Evolutionary conservation across 331 rosid genomes (phyloP).

Genomic region (Phaseolus coccineus): DNA sequence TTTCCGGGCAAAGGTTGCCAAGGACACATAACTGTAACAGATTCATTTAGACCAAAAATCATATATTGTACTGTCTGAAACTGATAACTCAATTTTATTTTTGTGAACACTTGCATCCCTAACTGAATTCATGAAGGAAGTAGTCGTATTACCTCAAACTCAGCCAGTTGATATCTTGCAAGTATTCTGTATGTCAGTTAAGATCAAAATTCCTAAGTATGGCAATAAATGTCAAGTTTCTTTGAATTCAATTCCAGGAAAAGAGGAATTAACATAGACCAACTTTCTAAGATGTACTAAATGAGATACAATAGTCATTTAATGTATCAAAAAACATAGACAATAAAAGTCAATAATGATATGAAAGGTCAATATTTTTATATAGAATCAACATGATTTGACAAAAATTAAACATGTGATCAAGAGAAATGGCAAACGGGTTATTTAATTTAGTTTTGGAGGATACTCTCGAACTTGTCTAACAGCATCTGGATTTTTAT

Average conservation of each 20-base stretch:
- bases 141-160: slow-evolving; percentile 77
- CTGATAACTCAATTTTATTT: not conserved
- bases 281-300: slow-evolving; percentile 22
- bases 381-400: slow-evolving; percentile 12
- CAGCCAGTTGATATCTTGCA: slow-evolving; percentile 87
- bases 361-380: not conserved
- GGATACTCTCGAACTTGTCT: slow-evolving; percentile 99
- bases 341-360: not conserved
- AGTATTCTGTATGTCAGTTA: slow-evolving; percentile 79
- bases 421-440: slow-evolving; percentile 3
- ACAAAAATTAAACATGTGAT: not conserved
- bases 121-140: slow-evolving; percentile 13
- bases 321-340: slow-evolving; percentile 13
- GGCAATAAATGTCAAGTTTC: slow-evolving; percentile 23
- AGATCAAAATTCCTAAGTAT: slow-evolving; percentile 51
- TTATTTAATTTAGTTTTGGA: slow-evolving; percentile 38
- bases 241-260: not conserved
- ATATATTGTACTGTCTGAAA: not conserved
- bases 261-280: slow-evolving; percentile 15
- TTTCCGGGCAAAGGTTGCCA: slow-evolving; percentile 99
- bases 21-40: slow-evolving; percentile 87
- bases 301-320: not conserved
- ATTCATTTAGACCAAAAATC: slow-evolving; percentile 31
- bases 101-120: slow-evolving; percentile 22
- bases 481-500: slow-evolving; percentile 95